These are phyloP conservation scores for Wickerhamiella qilinensis DNA, from an alignment of 805 yeast species.

Conservation along the genomic window DNA sequence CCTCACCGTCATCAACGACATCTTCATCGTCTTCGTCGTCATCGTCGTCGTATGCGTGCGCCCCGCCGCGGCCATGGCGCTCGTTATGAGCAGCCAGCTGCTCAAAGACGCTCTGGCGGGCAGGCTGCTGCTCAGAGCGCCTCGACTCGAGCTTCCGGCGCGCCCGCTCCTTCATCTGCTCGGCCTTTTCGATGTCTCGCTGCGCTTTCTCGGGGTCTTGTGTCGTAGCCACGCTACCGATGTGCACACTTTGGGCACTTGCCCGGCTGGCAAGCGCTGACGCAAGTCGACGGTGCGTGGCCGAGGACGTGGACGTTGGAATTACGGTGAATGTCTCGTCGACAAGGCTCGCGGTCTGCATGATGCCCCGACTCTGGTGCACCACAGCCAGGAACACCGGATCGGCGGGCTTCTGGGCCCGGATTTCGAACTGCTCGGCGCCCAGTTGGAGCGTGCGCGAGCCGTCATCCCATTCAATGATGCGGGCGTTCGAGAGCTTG, in stretches of 20 bases:
- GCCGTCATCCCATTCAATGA: slow-evolving; percentile 92
- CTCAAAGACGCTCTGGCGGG: not conserved
- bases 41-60: slow-evolving; percentile 2
- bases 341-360: slow-evolving; percentile 52
- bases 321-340: slow-evolving; percentile 54
- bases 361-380: slow-evolving; percentile 53
- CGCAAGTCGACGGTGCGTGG: slow-evolving; percentile 67
- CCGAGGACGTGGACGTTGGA: slow-evolving; percentile 82
- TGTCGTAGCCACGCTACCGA: slow-evolving; percentile 24
- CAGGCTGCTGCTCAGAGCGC: slow-evolving; percentile 15
- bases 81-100: not conserved
- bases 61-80: not conserved
- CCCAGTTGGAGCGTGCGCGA: slow-evolving; percentile 74
- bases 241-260: slow-evolving; percentile 14
- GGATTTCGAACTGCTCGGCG: slow-evolving; percentile 68
- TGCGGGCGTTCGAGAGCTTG: slow-evolving; percentile 78
- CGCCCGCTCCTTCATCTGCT: slow-evolving; percentile 24
- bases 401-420: slow-evolving; percentile 37
- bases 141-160: slow-evolving; percentile 26
- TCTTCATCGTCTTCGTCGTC: slow-evolving; percentile 13
- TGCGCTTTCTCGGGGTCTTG: slow-evolving; percentile 31
- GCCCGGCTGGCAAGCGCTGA: slow-evolving; percentile 21
- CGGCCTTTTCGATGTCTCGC: slow-evolving; percentile 28
- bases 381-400: slow-evolving; percentile 61
- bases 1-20: slow-evolving; percentile 14